Conservation (phyloP, 73 alveolate species). For the Stentor coeruleus region DNA sequence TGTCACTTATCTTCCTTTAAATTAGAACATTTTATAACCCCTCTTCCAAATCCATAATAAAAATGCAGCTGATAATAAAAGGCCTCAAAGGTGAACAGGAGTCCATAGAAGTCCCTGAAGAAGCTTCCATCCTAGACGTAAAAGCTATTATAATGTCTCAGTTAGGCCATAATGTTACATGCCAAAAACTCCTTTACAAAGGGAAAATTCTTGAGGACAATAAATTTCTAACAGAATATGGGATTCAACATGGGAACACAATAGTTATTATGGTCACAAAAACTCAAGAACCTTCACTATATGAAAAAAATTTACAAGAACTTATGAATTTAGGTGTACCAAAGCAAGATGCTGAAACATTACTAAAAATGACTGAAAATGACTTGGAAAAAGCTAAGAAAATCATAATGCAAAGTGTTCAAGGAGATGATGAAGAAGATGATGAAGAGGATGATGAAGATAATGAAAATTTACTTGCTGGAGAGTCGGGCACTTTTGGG, state of each 20-base stretch:
- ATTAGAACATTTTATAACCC: too few relatives aligned
- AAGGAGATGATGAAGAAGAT: constrained; percentile 16
- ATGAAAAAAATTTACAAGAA: not conserved
- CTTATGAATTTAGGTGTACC: not conserved
- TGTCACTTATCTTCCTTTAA: too few relatives aligned
- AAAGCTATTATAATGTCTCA: not conserved
- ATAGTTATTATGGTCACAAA: not conserved
- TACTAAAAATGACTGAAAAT: not conserved
- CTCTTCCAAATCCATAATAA: too few relatives aligned
- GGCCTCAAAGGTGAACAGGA: not conserved
- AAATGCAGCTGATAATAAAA: constrained; percentile 14
- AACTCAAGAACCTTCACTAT: not conserved
- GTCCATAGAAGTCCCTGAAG: constrained; percentile 3
- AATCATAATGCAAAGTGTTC: not conserved
- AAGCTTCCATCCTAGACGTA: not conserved
- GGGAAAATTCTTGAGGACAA: constrained; percentile 17
- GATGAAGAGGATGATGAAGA: not conserved
- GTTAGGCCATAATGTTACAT: constrained; percentile 12
- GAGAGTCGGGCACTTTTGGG: not conserved
- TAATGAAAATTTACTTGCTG: too few relatives aligned
- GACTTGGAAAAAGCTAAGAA: not conserved
- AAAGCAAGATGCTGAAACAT: not conserved
- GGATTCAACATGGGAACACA: not conserved
- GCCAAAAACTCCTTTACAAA: constrained; percentile 21
- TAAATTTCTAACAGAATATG: constrained; percentile 7